Percentiles rank a stretch among this genome's conserved stretches.
These are phyloP conservation scores for Dionaea muscipula DNA, from an alignment of 179 eudicot species.

Conservation along the genomic window DNA sequence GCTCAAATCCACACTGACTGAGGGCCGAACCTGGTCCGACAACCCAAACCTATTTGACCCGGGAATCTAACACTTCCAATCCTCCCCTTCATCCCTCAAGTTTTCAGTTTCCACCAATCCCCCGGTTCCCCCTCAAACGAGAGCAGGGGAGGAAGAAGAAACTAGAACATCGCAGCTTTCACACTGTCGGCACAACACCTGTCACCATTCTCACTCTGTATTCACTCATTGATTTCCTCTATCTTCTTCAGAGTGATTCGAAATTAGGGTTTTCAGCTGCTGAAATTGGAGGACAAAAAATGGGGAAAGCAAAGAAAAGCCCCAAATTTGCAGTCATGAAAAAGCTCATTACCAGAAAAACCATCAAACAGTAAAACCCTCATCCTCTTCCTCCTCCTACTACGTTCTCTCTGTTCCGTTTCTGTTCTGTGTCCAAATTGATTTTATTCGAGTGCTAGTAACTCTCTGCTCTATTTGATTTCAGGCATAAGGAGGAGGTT, in stretches of 20 bases:
- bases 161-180: too few species aligned
- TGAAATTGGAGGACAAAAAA: constrained; percentile 5
- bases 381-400: not conserved
- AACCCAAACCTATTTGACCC: too few species aligned
- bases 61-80: too few species aligned
- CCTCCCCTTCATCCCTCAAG: too few species aligned
- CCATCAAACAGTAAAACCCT: constrained; percentile 79
- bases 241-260: not conserved
- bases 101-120: too few species aligned
- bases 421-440: not conserved
- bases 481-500: constrained; percentile 63
- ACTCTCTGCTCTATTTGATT: constrained; percentile 1
- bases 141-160: too few species aligned
- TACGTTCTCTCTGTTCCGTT: not conserved
- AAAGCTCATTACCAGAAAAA: constrained; percentile 64
- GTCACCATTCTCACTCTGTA: too few species aligned
- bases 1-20: too few species aligned
- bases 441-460: not conserved
- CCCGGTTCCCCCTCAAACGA: too few species aligned
- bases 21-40: too few species aligned
- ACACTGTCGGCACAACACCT: too few species aligned
- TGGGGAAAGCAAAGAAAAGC: constrained; percentile 77
- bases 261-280: not conserved
- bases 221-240: too few species aligned
- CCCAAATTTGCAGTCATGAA: constrained; percentile 89